A percentile compares a stretch with the other conserved stretches of the same genome.
These are phyloP conservation scores for Dothideomycetidae sp. DNA, from an alignment of 2,329 filamentous ascomycete species.

Conservation along the genomic window DNA sequence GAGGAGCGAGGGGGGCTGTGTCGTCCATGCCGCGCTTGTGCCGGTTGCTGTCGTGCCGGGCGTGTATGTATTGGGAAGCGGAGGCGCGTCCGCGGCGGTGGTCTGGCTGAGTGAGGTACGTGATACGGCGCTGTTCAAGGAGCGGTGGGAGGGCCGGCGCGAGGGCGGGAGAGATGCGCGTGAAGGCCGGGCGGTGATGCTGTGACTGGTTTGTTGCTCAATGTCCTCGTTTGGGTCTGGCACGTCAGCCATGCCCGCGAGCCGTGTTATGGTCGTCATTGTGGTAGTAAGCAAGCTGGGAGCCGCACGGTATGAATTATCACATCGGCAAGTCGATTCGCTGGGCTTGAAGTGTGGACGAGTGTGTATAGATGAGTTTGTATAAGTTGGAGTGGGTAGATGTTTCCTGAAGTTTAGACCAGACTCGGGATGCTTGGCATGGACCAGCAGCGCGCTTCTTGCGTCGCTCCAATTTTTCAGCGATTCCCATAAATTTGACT, in stretches of 20 bases:
- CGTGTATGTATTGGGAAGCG: conserved; percentile 14
- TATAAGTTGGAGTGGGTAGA: no score
- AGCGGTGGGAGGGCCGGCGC: conserved; percentile 19
- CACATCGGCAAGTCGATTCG: no score
- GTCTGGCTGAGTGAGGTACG: conserved; percentile 16
- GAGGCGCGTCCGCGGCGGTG: conserved; percentile 19
- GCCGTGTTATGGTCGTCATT: conserved; percentile 11
- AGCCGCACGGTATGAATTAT: no score
- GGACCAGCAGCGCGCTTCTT: no score
- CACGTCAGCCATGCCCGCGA: conserved; percentile 11
- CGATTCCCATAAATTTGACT: no score
- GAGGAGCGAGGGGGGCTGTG: conserved; percentile 1
- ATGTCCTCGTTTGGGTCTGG: conserved; percentile 12
- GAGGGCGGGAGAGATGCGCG: conserved; percentile 22
- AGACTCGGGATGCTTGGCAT: no score
- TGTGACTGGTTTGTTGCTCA: conserved; percentile 11
- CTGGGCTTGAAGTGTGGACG: no score
- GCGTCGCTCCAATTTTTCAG: no score
- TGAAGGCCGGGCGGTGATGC: conserved; percentile 15
- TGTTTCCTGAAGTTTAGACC: no score
- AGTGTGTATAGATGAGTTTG: no score
- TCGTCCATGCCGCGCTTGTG: conserved; percentile 8
- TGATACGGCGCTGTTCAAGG: conserved; percentile 18
- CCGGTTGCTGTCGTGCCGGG: background rate
- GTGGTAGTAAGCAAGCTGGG: no score